Evolutionary conservation across 73 alveolate species (phyloP), one percentile per base, ranked within the genome.

Genomic region (Paramecium bursaria): DNA sequence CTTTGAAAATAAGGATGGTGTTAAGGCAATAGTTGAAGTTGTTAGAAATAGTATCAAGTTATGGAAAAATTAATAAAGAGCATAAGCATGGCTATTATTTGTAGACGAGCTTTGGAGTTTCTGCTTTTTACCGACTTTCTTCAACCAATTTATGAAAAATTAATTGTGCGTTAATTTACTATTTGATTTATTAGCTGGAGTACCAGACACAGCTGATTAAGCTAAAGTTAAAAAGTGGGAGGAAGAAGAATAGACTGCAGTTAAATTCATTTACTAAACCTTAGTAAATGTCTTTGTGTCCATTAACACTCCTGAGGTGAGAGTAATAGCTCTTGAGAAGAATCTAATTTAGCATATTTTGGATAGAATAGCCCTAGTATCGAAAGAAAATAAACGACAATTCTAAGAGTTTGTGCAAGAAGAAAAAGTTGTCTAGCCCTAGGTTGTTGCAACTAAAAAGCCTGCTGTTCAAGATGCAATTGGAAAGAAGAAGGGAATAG

Each of bases 1-100:
- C 10, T 92, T 92, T 85, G 95, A 90, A 85, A 74, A 60, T 23
- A 21, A 57, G 21, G 92, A 86, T 49, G 97, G 97, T 4, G 92
- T 92, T 2, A 85, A 50, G 39, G 87, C 57, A 4, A 85, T 92
- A 23, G 76, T 92, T 7, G 73, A 87, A 27, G 93, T 87, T 23
- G 60, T 93, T 10, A 57, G 54, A 11, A 53, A 86, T 46, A 54
- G 89, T 13, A 79, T 92, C 15, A 54, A 23, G 52, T 48, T 39
- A 39, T 92, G 94, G 94, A 90, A 86, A 30, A 60, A 75, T 15
- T 54, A 76, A 53, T 50, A 67, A 10, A 49, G 75, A 39, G 91
- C 95, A 35, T 50, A 80, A 57, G 75, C 75, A 17, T 92, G 97
- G 95, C 74, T 60, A 33, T 51, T 55, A 21, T 92, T 92, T 88